phyloP scores from a whole-genome alignment of 2,329 filamentous ascomycete genomes.

The Boeremia exigua region DNA sequence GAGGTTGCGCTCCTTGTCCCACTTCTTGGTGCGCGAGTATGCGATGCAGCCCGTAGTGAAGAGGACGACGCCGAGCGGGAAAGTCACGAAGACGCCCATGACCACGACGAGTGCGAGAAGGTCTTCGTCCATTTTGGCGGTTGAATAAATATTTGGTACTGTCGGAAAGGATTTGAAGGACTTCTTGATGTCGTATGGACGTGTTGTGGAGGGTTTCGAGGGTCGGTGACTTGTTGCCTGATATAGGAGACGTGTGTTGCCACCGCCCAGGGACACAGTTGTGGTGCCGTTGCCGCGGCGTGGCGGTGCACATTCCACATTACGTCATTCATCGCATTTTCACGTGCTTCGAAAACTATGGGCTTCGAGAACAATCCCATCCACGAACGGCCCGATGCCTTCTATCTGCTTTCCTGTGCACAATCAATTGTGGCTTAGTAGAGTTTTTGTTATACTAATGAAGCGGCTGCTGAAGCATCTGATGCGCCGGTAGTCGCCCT shows the following conservation, averaged over 20 bases:
- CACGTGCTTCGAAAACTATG: conserved; percentile 1
- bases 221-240: conserved; percentile 8
- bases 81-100: conserved; percentile 33
- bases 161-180: neutral
- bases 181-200: neutral
- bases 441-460: too few relatives aligned
- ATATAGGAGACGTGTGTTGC: conserved; percentile 18
- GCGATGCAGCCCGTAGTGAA: conserved; percentile 33
- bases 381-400: neutral
- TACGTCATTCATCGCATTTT: conserved; percentile 8
- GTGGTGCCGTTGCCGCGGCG: conserved; percentile 5
- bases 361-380: neutral
- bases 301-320: conserved; percentile 13
- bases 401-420: neutral
- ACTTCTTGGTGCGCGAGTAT: conserved; percentile 40
- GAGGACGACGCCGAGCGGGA: conserved; percentile 32
- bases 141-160: neutral
- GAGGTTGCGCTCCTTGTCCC: conserved; percentile 39
- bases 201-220: neutral
- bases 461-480: neutral
- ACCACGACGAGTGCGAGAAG: conserved; percentile 33
- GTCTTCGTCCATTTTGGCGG: conserved; percentile 37
- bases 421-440: neutral
- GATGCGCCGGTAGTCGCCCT: neutral
- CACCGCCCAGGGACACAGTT: conserved; percentile 18